Conservation (phyloP, 805 yeast species). For the Pichia nakasei region DNA sequence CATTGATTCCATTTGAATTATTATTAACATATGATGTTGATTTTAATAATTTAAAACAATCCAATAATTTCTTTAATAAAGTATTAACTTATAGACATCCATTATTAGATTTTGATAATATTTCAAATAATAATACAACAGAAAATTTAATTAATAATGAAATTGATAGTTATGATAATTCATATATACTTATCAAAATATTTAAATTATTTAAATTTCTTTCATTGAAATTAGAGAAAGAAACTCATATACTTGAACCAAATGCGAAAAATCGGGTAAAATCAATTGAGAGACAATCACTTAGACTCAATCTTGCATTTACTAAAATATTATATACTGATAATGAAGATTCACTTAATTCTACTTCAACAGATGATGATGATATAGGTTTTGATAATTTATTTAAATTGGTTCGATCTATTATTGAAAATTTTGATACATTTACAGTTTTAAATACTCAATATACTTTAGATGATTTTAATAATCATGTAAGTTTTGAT, state of each 20-base stretch:
- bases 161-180: constrained; percentile 20
- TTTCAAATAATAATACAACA: not conserved
- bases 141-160: not conserved
- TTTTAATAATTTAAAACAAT: constrained; percentile 10
- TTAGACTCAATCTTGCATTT: constrained; percentile 26
- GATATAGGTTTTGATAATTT: constrained; percentile 25
- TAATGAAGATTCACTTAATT: constrained; percentile 8
- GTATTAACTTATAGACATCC: constrained; percentile 15
- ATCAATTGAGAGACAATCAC: constrained; percentile 20
- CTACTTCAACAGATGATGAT: constrained; percentile 11
- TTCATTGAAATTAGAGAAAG: constrained; percentile 20
- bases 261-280: constrained; percentile 15
- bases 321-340: constrained; percentile 25
- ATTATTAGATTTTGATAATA: not conserved
- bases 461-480: constrained; percentile 15
- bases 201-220: constrained; percentile 29
- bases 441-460: constrained; percentile 14
- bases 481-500: constrained; percentile 17
- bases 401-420: constrained; percentile 22
- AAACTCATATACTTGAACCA: constrained; percentile 18
- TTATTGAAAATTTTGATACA: constrained; percentile 17
- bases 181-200: constrained; percentile 34
- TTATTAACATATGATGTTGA: constrained; percentile 11
- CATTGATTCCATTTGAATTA: constrained; percentile 20
- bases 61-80: constrained; percentile 14